Conservation (phyloP, 1,284 basidiomycete species). For the Wallemia ichthyophaga region DNA sequence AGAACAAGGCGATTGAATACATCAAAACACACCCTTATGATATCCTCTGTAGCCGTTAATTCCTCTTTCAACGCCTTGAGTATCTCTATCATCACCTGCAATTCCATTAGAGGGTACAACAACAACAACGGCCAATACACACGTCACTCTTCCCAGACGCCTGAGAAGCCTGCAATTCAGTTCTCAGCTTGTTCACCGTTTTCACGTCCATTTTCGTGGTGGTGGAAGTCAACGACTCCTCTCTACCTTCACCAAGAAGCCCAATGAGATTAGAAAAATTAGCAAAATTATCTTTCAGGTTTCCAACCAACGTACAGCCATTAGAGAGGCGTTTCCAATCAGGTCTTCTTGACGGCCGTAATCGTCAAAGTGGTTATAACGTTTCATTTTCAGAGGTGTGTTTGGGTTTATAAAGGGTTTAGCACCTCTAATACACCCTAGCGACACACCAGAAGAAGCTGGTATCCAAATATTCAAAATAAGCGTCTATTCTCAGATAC, state of each 20-base stretch:
- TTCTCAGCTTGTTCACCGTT: neutral
- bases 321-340: neutral
- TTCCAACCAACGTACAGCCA: neutral
- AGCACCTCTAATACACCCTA: conserved; percentile 18
- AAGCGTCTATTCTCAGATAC: conserved; percentile 38
- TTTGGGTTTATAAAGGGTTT: neutral
- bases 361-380: neutral
- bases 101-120: conserved; percentile 1
- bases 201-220: neutral
- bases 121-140: neutral
- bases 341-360: neutral
- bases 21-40: conserved; percentile 43
- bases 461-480: conserved; percentile 57
- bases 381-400: neutral
- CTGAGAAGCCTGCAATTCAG: neutral
- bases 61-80: conserved; percentile 44
- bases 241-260: too few relatives aligned
- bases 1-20: conserved; percentile 11
- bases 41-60: conserved; percentile 49
- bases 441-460: conserved; percentile 62
- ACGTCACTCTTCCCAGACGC: neutral
- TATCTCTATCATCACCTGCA: conserved; percentile 38
- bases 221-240: too few relatives aligned
- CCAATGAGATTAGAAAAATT: neutral
- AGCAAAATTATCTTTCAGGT: neutral